These are phyloP conservation scores for Schoenoplectus triqueter DNA, from an alignment of 202 grass and related monocot species.

Conservation along the genomic window DNA sequence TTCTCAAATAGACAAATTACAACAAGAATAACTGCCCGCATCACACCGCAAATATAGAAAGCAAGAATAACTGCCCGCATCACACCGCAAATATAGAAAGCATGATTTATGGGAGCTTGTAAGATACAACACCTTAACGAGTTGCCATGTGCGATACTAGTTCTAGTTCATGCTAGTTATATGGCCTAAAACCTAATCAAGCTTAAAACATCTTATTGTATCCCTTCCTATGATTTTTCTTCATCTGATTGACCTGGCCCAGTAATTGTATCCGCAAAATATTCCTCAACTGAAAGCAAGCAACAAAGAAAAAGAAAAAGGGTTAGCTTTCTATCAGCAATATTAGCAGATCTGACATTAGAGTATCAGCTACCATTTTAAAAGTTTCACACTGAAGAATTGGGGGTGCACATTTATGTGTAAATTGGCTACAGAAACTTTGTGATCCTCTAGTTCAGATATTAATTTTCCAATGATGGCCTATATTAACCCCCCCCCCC, in stretches of 20 bases:
- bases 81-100: conserved; percentile 13
- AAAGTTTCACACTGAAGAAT: too few relatives aligned
- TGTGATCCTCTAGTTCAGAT: too few relatives aligned
- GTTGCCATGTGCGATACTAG: conserved; percentile 12
- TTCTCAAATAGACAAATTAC: conserved; percentile 42
- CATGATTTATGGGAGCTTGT: conserved; percentile 8
- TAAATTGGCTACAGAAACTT: too few relatives aligned
- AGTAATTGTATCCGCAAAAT: conserved; percentile 79
- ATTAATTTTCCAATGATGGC: too few relatives aligned
- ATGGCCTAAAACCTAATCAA: conserved; percentile 34
- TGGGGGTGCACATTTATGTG: too few relatives aligned
- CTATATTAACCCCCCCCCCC: too few relatives aligned
- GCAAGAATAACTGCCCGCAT: too few relatives aligned
- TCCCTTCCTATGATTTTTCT: conserved; percentile 54
- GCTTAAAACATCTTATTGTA: conserved; percentile 16
- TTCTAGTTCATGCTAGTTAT: conserved; percentile 32
- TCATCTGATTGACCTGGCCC: conserved; percentile 83
- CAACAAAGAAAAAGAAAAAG: neutral
- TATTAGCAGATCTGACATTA: neutral
- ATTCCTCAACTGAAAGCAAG: conserved; percentile 68
- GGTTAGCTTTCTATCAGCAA: neutral
- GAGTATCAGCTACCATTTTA: too few relatives aligned
- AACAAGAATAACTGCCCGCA: conserved; percentile 23
- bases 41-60: too few relatives aligned
- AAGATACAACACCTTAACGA: conserved; percentile 28